Conservation (phyloP, 2,329 filamentous ascomycete species). For the Alternaria dauci region DNA sequence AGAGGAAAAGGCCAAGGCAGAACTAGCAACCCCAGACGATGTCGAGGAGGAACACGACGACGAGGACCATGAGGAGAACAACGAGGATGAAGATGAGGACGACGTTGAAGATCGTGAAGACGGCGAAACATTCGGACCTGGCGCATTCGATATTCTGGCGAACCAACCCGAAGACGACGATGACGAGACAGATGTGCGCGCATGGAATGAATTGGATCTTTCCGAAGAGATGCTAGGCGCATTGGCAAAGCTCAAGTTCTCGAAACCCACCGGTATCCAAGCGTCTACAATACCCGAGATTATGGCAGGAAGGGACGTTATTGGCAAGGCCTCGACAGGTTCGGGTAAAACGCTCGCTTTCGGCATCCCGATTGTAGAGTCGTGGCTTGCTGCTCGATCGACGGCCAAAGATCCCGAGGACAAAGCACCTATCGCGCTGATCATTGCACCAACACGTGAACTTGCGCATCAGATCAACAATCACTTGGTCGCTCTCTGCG, state of each 20-base stretch:
- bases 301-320: constrained; percentile 83
- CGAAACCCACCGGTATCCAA: constrained; percentile 84
- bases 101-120: constrained; percentile 26
- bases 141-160: constrained; percentile 64
- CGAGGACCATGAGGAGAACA: constrained; percentile 24
- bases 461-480: constrained; percentile 89
- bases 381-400: constrained; percentile 67
- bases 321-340: constrained; percentile 95
- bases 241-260: constrained; percentile 80
- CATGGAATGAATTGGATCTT: constrained; percentile 78
- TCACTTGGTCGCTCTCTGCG: constrained; percentile 80
- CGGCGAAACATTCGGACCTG: constrained; percentile 43
- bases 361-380: constrained; percentile 89
- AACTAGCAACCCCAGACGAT: constrained; percentile 2
- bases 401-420: constrained; percentile 37
- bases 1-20: constrained; percentile 38
- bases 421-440: constrained; percentile 66
- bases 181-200: constrained; percentile 74
- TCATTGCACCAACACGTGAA: constrained; percentile 91
- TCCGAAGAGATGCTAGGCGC: constrained; percentile 76
- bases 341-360: constrained; percentile 97
- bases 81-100: constrained; percentile 31
- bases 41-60: constrained; percentile 18
- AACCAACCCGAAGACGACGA: constrained; percentile 61
- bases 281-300: constrained; percentile 81